These are phyloP conservation scores for Cladochytrium replicatum DNA, from an alignment of 192 early-diverging fungal genomes.

Conservation along the genomic window DNA sequence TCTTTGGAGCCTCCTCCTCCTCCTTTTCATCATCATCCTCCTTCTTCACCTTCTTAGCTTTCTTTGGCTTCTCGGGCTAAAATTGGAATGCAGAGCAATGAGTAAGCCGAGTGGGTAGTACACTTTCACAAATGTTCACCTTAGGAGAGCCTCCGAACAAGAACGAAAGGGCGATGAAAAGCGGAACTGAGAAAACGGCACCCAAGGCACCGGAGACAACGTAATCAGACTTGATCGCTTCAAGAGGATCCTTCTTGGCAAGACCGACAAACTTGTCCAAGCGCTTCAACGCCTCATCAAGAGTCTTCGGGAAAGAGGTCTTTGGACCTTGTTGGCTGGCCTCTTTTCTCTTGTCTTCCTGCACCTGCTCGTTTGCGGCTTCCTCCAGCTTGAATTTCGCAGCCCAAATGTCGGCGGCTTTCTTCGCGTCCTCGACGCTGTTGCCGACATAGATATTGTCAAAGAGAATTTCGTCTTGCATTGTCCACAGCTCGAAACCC, in stretches of 20 bases:
- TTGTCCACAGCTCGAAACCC: slow-evolving; percentile 91
- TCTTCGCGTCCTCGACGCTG: slow-evolving; percentile 53
- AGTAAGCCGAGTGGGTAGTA: background rate
- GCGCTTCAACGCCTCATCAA: background rate
- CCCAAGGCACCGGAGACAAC: slow-evolving; percentile 4
- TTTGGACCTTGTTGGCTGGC: slow-evolving; percentile 3
- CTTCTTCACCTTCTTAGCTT: slow-evolving; percentile 13
- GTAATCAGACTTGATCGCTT: slow-evolving; percentile 21
- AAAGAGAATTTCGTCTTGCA: slow-evolving; percentile 78
- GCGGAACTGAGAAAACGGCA: slow-evolving; percentile 8
- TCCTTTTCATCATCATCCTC: slow-evolving; percentile 10
- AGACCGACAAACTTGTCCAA: slow-evolving; percentile 22
- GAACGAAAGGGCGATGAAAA: background rate
- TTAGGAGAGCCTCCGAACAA: background rate
- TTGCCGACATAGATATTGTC: slow-evolving; percentile 87
- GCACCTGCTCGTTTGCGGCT: slow-evolving; percentile 9
- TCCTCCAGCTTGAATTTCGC: slow-evolving; percentile 58
- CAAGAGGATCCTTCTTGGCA: slow-evolving; percentile 20
- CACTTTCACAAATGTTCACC: background rate
- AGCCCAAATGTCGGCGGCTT: slow-evolving; percentile 64
- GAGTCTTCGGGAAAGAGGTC: background rate
- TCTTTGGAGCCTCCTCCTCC: background rate
- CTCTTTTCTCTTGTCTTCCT: background rate
- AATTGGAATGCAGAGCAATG: background rate
- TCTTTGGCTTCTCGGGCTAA: background rate